phyloP scores from a whole-genome alignment of 208 protist genomes.

The Vickermania ingenoplastis region DNA sequence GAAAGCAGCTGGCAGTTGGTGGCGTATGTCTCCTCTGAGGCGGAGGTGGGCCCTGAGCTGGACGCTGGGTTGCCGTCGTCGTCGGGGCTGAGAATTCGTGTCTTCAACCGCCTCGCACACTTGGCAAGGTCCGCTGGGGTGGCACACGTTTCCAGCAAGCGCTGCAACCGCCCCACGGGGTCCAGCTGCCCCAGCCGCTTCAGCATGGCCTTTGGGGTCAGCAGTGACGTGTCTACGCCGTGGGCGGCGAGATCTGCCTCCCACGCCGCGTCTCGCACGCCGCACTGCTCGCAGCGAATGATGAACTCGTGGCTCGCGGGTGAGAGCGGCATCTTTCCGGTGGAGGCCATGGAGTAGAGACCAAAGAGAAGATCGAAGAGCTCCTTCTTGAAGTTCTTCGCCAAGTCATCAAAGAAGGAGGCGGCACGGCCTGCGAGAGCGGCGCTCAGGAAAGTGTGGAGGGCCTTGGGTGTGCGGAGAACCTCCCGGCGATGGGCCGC shows the following conservation, averaged over 20 bases:
- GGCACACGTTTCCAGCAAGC: constrained; percentile 52
- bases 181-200: constrained; percentile 45
- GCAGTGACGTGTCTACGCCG: constrained; percentile 19
- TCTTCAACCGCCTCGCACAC: constrained; percentile 30
- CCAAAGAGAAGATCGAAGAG: constrained; percentile 44
- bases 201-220: constrained; percentile 54
- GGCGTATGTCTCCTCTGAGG: constrained; percentile 30
- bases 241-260: constrained; percentile 14
- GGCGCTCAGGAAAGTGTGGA: constrained; percentile 68
- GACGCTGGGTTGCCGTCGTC: constrained; percentile 3
- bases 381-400: constrained; percentile 36
- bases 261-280: constrained; percentile 51
- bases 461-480: constrained; percentile 32
- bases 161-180: constrained; percentile 46
- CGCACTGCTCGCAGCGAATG: constrained; percentile 71
- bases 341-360: constrained; percentile 46
- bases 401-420: constrained; percentile 35
- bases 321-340: constrained; percentile 21
- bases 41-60: not conserved
- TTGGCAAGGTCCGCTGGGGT: constrained; percentile 26
- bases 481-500: constrained; percentile 28
- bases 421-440: constrained; percentile 35
- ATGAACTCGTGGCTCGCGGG: constrained; percentile 69
- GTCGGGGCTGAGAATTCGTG: constrained; percentile 9
- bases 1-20: constrained; percentile 56